These are phyloP conservation scores for Ogataea corticis DNA, from an alignment of 805 yeast genomes.

Conservation along the genomic window DNA sequence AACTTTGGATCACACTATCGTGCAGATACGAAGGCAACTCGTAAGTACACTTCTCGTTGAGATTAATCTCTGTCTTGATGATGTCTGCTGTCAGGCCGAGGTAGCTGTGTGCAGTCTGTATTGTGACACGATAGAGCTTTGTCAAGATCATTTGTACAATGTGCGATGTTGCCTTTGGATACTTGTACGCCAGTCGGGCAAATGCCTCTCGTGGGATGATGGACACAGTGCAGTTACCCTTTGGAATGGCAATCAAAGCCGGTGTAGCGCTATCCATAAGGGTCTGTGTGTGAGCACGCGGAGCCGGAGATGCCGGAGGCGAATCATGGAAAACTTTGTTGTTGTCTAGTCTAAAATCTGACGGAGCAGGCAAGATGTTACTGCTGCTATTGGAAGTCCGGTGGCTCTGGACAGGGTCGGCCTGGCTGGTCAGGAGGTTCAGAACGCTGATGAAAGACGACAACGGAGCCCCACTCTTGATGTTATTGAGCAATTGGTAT, in stretches of 20 bases:
- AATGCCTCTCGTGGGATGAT: conserved; percentile 88
- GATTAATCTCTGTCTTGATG: conserved; percentile 66
- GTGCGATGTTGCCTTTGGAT: conserved; percentile 89
- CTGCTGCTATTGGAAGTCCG: background rate
- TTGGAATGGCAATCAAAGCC: conserved; percentile 70
- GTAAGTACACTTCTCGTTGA: conserved; percentile 51
- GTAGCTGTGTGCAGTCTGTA: conserved; percentile 86
- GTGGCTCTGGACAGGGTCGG: conserved; percentile 1
- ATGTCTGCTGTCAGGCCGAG: conserved; percentile 83
- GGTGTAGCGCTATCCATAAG: conserved; percentile 8
- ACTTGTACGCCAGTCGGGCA: conserved; percentile 63
- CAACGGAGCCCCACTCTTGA: conserved; percentile 80
- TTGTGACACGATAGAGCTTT: conserved; percentile 84
- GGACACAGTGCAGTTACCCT: conserved; percentile 78
- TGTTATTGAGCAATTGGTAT: conserved; percentile 76
- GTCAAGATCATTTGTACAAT: conserved; percentile 91
- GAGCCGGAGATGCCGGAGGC: conserved; percentile 8
- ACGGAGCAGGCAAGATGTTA: conserved; percentile 13
- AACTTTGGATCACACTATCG: conserved; percentile 38
- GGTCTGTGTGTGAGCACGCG: background rate
- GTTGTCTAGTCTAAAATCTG: conserved; percentile 21
- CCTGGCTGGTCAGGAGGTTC: conserved; percentile 52
- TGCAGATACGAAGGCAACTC: conserved; percentile 66
- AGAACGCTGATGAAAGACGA: conserved; percentile 81
- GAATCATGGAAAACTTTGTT: conserved; percentile 16